Evolutionary conservation across 441 rosid genomes (phyloP), one percentile per base, ranked within the genome.

Genomic region (Rhodomyrtus psidioides): DNA sequence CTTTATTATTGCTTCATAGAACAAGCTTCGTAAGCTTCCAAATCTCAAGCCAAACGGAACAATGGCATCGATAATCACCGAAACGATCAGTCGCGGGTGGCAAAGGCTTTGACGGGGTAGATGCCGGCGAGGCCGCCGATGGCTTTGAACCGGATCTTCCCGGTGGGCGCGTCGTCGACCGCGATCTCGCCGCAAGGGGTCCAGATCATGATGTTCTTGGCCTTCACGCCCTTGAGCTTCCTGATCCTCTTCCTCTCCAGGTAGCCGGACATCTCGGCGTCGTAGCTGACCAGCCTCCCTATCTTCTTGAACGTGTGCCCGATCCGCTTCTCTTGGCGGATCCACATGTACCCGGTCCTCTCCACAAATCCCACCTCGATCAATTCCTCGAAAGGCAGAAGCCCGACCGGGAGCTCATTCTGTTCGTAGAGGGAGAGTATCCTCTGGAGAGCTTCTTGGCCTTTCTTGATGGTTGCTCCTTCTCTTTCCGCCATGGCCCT

Each of bases 231-330:
- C 10, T 17, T 76, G 83, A 86, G 75, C 42, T 83, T 83, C 88
- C 49, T 83, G 75, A 86, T 65, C 88, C 53, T 57, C 76, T 79
- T 56, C 85, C 84, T 26, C 42, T 86, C 83, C 44, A 65, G 46
- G 53, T 34, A 65, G 23, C 82, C 83, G 19, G 88, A 82, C 42
- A 86, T 46, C 56, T 82, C 85, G 28, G 65, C n/a, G 8, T 58
- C 85, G 27, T 82, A 86, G 5, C 84, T 82, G 27, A 86, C 84
- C 53, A 54, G 81, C 81, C 53, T 59, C 53, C 60, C 81, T 12
- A 82, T 86, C 82, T 86, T 53, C 46, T 82, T 83, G 53, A 83
- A 83, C 83, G 55, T 30, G 85, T 6, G 88, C 56, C 74, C 83
- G 34, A 60, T 86, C 83, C 49, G 56, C 51, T n/a, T 27, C 39